Evolutionary conservation across 2,329 filamentous ascomycete genomes (phyloP), one percentile per base, ranked within the genome.

Genomic region (Aspergillus sp.): DNA sequence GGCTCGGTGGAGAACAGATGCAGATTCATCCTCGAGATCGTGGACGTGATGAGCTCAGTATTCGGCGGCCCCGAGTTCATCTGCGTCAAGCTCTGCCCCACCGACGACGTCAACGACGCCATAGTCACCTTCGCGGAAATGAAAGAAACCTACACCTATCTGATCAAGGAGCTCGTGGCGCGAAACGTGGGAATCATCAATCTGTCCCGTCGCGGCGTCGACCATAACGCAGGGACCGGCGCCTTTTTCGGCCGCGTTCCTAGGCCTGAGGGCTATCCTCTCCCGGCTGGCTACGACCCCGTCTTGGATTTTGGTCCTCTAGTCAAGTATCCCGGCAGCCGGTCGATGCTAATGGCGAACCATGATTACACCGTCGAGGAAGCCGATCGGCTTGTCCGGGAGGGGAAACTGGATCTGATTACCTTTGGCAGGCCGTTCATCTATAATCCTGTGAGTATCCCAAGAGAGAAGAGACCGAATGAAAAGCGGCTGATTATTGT

Each of bases 301-400:
- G 41, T 68, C 11, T 6, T 59, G 6, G 58, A 69, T 6, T 69
- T 69, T 45, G 68, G 65, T 21, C 31, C 47, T 4, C 17, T 69
- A 54, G 52, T 69, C 52, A 70, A 70, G 56, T 70, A 64, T 56
- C 56, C 61, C 2, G 66, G 64, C 1, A 70, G 68, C 51, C 52
- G 56, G 44, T 66, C 67, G 2, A 53, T 51, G 52, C 57, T 70
- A 14, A 68, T 70, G 65, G 66, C 63, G 1, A 69, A 69, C 31
- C 59, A 66, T 23, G 65, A 64, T 17, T 70, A 67, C 24, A 63
- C 56, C 1, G 59, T 67, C 6, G 63, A 62, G 40, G 66, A 68
- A 45, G 67, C 68, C 5, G 51, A 66, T 8, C n/a, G 43, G 11
- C 46, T 67, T 11, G 39, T 66, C 2, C 35, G 40, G 31, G 44